A percentile compares a stretch with the other conserved stretches of the same genome.
Evolutionary conservation across 345 rosid genomes (phyloP).

Genomic region (Toxicodendron radicans): DNA sequence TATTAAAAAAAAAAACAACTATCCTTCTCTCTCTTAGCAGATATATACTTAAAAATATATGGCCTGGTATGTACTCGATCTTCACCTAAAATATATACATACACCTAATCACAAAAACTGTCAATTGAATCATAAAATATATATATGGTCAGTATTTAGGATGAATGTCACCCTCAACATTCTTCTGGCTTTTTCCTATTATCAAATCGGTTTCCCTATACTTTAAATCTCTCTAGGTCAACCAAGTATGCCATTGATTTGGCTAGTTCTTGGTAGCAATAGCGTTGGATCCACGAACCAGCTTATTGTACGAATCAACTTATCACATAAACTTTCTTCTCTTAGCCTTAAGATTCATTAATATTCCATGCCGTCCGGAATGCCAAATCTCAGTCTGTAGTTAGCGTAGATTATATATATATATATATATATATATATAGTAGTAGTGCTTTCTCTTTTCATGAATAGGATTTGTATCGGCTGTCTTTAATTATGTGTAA

Average conservation of each 20-base stretch:
- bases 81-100: slow-evolving; percentile 20
- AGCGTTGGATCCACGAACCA: neutral
- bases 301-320: neutral
- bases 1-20: slow-evolving; percentile 17
- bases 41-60: neutral
- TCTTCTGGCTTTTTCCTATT: slow-evolving; percentile 24
- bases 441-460: no score
- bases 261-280: slow-evolving; percentile 7
- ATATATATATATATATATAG: no score
- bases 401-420: no score
- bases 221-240: slow-evolving; percentile 27
- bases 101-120: slow-evolving; percentile 29
- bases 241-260: slow-evolving; percentile 29
- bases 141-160: slow-evolving; percentile 14
- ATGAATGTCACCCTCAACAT: slow-evolving; percentile 32
- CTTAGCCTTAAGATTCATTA: no score
- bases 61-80: slow-evolving; percentile 7
- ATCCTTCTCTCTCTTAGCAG: neutral
- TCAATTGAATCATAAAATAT: slow-evolving; percentile 25
- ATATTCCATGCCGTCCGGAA: no score
- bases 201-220: neutral
- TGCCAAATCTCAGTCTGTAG: no score
- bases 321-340: neutral
- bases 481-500: neutral
- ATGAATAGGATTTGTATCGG: no score